These are phyloP conservation scores for Vitis rupestris DNA, from an alignment of 164 flowering plant genomes.

Conservation along the genomic window DNA sequence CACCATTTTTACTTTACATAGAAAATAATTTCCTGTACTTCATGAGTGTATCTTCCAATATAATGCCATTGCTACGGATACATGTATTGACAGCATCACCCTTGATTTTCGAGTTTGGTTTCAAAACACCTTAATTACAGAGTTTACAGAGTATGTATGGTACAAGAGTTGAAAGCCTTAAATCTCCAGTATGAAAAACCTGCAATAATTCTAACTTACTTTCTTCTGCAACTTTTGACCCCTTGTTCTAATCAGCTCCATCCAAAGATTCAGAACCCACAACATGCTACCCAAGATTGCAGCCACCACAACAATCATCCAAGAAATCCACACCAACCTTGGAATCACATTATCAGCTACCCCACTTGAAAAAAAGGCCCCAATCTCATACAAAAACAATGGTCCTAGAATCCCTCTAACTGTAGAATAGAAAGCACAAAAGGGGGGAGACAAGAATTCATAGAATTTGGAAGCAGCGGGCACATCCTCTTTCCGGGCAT, in stretches of 20 bases:
- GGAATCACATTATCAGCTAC: slow-evolving; percentile 36
- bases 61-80: too few species aligned
- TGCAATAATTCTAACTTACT: not conserved
- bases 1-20: too few species aligned
- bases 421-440: slow-evolving; percentile 35
- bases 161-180: too few species aligned
- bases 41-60: too few species aligned
- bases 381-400: slow-evolving; percentile 30
- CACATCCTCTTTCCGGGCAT: slow-evolving; percentile 23
- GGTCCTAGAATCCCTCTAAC: slow-evolving; percentile 54
- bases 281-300: slow-evolving; percentile 39
- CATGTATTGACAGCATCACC: too few species aligned
- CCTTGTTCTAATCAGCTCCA: slow-evolving; percentile 22
- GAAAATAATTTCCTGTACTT: too few species aligned
- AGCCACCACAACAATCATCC: slow-evolving; percentile 37
- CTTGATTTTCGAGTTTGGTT: too few species aligned
- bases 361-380: slow-evolving; percentile 28
- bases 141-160: too few species aligned
- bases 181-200: too few species aligned
- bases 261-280: slow-evolving; percentile 52
- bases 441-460: slow-evolving; percentile 32
- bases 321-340: slow-evolving; percentile 55
- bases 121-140: too few species aligned
- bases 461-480: slow-evolving; percentile 21
- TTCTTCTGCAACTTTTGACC: slow-evolving; percentile 9